Evolutionary conservation across 805 yeast genomes (phyloP).

Genomic region (Geotrichum ghanense): DNA sequence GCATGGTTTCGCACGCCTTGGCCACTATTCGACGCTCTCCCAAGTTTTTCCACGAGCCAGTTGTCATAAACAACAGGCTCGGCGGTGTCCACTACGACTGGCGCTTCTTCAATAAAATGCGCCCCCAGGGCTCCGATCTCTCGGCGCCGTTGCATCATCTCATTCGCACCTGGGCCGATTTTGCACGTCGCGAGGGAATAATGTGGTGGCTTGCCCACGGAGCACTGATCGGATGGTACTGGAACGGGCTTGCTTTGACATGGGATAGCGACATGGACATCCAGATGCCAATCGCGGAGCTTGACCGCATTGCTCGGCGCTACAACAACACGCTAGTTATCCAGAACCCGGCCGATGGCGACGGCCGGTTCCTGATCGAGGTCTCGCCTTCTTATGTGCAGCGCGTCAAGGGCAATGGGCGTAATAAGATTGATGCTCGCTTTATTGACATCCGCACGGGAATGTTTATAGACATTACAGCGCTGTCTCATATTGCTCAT

Average conservation of each 20-base stretch:
- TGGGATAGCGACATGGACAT: slow-evolving; percentile 43
- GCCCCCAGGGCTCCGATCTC: slow-evolving; percentile 28
- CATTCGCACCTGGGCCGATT: slow-evolving; percentile 35
- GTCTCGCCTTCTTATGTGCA: slow-evolving; percentile 39
- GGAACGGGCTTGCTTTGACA: slow-evolving; percentile 40
- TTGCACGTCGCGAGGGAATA: slow-evolving; percentile 32
- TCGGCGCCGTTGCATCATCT: slow-evolving; percentile 37
- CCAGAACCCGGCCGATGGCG: slow-evolving; percentile 34
- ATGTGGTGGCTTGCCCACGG: slow-evolving; percentile 40
- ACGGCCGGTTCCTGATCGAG: slow-evolving; percentile 36
- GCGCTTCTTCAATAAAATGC: slow-evolving; percentile 45
- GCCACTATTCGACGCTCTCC: neutral
- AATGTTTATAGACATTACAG: slow-evolving; percentile 47
- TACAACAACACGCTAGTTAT: slow-evolving; percentile 38
- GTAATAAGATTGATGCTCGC: slow-evolving; percentile 41
- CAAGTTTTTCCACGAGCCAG: neutral
- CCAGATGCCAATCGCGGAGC: slow-evolving; percentile 39
- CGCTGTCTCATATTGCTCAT: slow-evolving; percentile 26
- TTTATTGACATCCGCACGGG: slow-evolving; percentile 54
- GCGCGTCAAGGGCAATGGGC: slow-evolving; percentile 38
- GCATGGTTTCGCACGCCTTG: neutral
- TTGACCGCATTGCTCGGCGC: slow-evolving; percentile 33
- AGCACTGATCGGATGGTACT: slow-evolving; percentile 37
- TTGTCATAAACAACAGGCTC: neutral
- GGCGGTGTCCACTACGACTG: slow-evolving; percentile 42